Conservation (phyloP, 306 rosid genomes). For the Castanea crenata region DNA sequence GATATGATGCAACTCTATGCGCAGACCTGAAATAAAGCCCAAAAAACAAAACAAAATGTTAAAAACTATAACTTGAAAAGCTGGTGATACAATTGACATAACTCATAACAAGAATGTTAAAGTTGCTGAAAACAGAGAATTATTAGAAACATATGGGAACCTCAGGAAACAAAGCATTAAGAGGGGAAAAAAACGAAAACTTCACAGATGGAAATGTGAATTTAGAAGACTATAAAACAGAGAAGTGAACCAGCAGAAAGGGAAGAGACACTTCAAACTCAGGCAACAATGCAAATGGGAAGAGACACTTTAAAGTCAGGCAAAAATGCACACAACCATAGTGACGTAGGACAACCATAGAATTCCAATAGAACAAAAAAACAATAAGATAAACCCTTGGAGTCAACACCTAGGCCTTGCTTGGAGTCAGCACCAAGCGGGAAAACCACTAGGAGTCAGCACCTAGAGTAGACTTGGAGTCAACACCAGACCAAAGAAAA, state of each 20-base stretch:
- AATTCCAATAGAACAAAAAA: too few species aligned
- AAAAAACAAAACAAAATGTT: conserved; percentile 23
- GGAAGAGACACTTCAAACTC: not conserved
- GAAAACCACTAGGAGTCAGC: too few species aligned
- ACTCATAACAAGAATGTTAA: conserved; percentile 18
- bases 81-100: conserved; percentile 12
- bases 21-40: conserved; percentile 59
- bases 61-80: conserved; percentile 4
- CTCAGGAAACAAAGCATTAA: conserved; percentile 23
- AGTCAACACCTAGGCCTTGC: too few species aligned
- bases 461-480: too few species aligned
- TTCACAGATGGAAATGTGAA: not conserved
- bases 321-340: not conserved
- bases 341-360: too few species aligned
- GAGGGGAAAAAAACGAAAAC: not conserved
- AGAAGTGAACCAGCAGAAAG: not conserved
- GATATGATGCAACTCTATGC: conserved; percentile 70
- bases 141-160: conserved; percentile 3
- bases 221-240: not conserved
- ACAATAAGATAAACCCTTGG: too few species aligned
- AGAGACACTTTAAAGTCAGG: not conserved
- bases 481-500: too few species aligned
- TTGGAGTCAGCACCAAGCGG: too few species aligned
- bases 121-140: not conserved
- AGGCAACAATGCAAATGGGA: not conserved